Evolutionary conservation across 202 grass and related monocot genomes (phyloP), one percentile per base, ranked within the genome.

Genomic region (Carex arenaria): DNA sequence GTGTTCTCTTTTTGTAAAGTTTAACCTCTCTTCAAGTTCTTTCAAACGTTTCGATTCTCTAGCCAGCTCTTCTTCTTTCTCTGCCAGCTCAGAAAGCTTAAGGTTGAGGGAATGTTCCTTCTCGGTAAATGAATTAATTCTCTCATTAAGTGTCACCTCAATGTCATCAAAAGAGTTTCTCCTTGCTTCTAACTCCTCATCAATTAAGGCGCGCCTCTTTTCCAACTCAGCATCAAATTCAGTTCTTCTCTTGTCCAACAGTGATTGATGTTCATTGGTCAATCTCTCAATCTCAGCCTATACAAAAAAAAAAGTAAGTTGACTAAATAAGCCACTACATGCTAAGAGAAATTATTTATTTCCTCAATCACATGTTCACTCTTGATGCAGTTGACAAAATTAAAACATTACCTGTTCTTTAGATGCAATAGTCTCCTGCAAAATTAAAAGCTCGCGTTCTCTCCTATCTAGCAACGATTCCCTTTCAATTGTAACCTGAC

Each of bases 401-500:
- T 76, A n/a, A 71, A 72, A 45, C 80, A 68, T 7, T 88, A 96
- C 91, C 80, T 88, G 82, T 88, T 94, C 93, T 83, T 96, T 95
- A 83, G 87, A 89, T 67, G 86, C 88, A 73, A 96, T 94, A 7
- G 88, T 96, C 84, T 99, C 91, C 86, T 94, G 96, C 56, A 99
- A 90, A 88, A 96, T 84, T 61, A 95, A 86, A 34, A 99, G 43
- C 62, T 95, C 93, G 20, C 84, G 74, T 84, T 99, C 96, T 61
- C 82, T 87, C 83, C 89, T 99, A 45, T 95, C 91, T 81, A 99
- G 88, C 66, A 86, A 11, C 5, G 91, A 67, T 87, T 99, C 93
- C 62, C 86, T 90, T 85, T 89, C 67, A 86, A 94, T 72, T 57
- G 94, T 73, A 83, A 78, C 83, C 96, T 99, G 87, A 7, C 79